Evolutionary conservation across 1,139 yeast species (phyloP).

Genomic region (Tardiomyces depauwii): DNA sequence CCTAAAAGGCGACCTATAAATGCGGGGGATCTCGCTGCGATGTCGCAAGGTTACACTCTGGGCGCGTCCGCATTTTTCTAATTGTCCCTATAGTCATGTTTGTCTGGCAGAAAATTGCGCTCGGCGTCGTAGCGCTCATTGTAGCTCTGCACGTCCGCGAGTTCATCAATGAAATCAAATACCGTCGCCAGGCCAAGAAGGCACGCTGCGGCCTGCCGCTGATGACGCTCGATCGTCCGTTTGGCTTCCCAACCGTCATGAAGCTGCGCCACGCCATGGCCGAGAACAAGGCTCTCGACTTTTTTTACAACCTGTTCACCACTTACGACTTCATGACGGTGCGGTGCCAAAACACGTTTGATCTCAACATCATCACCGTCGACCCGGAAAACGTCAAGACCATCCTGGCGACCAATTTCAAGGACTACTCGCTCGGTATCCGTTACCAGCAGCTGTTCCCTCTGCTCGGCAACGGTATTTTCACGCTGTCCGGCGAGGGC

Average conservation of each 20-base stretch:
- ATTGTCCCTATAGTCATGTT: background rate
- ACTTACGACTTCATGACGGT: background rate
- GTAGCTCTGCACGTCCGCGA: background rate
- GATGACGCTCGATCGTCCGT: background rate
- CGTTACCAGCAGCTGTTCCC: conserved; percentile 35
- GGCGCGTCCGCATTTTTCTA: too few relatives aligned
- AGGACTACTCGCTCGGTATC: conserved; percentile 39
- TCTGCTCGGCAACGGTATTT: conserved; percentile 44
- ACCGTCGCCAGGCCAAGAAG: background rate
- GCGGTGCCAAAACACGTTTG: background rate
- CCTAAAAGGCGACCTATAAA: too few relatives aligned
- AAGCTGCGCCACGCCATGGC: background rate
- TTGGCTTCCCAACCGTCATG: background rate
- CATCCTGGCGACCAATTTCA: conserved; percentile 30
- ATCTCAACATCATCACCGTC: conserved; percentile 23
- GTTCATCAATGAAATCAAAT: background rate
- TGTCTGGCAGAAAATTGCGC: background rate
- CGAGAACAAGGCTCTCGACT: background rate
- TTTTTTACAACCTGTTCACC: background rate
- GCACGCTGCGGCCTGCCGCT: background rate
- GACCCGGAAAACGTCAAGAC: conserved; percentile 37
- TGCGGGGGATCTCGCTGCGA: too few relatives aligned
- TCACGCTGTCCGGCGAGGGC: conserved; percentile 43
- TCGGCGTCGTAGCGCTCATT: background rate
- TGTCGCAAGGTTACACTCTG: too few relatives aligned